Evolutionary conservation across 192 early-diverging fungal genomes (phyloP).

Genomic region (Spinellus fusiger): DNA sequence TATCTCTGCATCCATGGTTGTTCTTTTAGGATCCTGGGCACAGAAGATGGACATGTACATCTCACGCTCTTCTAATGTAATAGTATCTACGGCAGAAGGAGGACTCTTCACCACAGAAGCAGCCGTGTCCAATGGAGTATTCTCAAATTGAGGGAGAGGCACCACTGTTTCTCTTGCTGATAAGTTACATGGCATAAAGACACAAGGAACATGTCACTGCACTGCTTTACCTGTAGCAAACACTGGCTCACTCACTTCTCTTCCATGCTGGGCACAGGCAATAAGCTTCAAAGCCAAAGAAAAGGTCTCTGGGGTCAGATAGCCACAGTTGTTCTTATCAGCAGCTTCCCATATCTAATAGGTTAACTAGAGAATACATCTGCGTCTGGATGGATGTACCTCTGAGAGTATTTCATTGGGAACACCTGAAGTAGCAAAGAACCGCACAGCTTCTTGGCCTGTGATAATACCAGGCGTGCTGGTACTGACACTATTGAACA

Average conservation of each 20-base stretch:
- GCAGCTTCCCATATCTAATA: conserved; percentile 74
- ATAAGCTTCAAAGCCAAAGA: conserved; percentile 81
- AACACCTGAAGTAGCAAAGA: conserved; percentile 69
- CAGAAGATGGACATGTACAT: conserved; percentile 60
- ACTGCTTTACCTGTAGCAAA: conserved; percentile 12
- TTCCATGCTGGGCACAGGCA: conserved; percentile 27
- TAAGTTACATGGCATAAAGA: background rate
- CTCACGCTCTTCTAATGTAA: conserved; percentile 44
- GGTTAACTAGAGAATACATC: no score
- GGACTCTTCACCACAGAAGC: conserved; percentile 2
- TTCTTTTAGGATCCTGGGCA: conserved; percentile 48
- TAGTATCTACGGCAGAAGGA: conserved; percentile 20
- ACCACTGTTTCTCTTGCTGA: background rate
- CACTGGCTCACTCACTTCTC: conserved; percentile 8
- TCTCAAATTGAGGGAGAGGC: conserved; percentile 32
- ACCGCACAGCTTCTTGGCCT: conserved; percentile 63
- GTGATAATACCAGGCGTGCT: conserved; percentile 58
- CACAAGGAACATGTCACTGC: background rate
- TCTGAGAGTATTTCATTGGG: conserved; percentile 53
- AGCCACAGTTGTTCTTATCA: conserved; percentile 73
- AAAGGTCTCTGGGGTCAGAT: conserved; percentile 68
- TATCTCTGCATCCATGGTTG: conserved; percentile 56
- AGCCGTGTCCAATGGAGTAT: conserved; percentile 4
- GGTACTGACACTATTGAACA: conserved; percentile 57
- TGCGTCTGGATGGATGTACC: conserved; percentile 27